Conservation (phyloP, 768 basidiomycete species). For the Tephrocybe sp. region DNA sequence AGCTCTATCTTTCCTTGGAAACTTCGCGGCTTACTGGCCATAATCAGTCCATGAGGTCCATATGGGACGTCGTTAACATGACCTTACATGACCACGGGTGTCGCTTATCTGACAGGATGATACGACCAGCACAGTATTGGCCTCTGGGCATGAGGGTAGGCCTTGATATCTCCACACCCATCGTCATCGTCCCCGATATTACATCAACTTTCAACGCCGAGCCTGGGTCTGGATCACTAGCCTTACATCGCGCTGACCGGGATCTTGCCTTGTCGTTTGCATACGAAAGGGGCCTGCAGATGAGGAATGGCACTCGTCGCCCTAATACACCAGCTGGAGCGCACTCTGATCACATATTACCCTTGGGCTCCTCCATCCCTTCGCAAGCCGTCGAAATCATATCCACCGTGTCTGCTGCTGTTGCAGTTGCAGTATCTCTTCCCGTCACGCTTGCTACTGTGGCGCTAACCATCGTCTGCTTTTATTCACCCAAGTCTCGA, state of each 20-base stretch:
- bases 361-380: conserved; percentile 2
- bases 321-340: conserved; percentile 1
- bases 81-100: conserved; percentile 45
- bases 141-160: conserved; percentile 11
- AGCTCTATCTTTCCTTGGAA: conserved; percentile 42
- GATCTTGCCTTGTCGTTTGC: conserved; percentile 31
- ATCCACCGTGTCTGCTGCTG: conserved; percentile 20
- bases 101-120: conserved; percentile 23
- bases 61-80: conserved; percentile 41
- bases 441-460: conserved; percentile 34
- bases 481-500: conserved; percentile 6
- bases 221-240: conserved; percentile 1
- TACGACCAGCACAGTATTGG: neutral
- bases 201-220: neutral
- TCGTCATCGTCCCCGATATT: conserved; percentile 17
- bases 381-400: conserved; percentile 13
- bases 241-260: conserved; percentile 22
- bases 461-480: conserved; percentile 34
- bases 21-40: conserved; percentile 16
- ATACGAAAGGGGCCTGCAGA: conserved; percentile 22
- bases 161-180: conserved; percentile 12
- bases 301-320: conserved; percentile 2
- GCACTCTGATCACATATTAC: neutral
- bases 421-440: conserved; percentile 28
- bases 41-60: conserved; percentile 20